Evolutionary conservation across 2,329 filamentous ascomycete species (phyloP).

Genomic region (Daldinia sp.): DNA sequence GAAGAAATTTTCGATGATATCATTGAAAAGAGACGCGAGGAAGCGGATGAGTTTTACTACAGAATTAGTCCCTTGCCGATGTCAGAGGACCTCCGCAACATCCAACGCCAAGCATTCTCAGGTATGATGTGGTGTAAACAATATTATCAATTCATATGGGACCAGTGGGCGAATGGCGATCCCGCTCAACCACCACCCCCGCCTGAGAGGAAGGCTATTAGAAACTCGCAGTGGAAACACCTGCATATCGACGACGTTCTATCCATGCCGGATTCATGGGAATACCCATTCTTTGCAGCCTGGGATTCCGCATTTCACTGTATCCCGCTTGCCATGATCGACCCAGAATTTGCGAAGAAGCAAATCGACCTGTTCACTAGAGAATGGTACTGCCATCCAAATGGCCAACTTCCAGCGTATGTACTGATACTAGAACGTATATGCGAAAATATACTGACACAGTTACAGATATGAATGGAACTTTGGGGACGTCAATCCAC

Average conservation of each 20-base stretch:
- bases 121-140: conserved; percentile 99
- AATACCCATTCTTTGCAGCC: conserved; percentile 96
- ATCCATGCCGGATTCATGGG: conserved; percentile 98
- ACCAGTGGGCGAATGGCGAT: conserved; percentile 96
- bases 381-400: conserved; percentile 99
- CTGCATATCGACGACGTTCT: conserved; percentile 94
- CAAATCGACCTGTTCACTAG: conserved; percentile 94
- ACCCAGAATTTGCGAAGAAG: conserved; percentile 97
- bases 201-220: conserved; percentile 76
- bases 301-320: conserved; percentile 99
- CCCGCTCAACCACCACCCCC: conserved; percentile 88
- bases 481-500: conserved; percentile 95
- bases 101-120: conserved; percentile 91
- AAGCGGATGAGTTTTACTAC: conserved; percentile 96
- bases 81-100: conserved; percentile 91
- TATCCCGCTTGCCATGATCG: conserved; percentile 95
- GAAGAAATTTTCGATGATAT: conserved; percentile 93
- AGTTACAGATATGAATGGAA: conserved; percentile 82
- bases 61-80: conserved; percentile 92
- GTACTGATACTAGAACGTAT: conserved; percentile 36
- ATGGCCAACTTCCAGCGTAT: conserved; percentile 90
- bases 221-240: conserved; percentile 93
- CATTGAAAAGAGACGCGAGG: conserved; percentile 83
- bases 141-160: conserved; percentile 96
- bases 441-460: conserved; percentile 30